These are phyloP conservation scores for Solanum pennellii DNA, from an alignment of 257 asterid genomes.

Conservation along the genomic window DNA sequence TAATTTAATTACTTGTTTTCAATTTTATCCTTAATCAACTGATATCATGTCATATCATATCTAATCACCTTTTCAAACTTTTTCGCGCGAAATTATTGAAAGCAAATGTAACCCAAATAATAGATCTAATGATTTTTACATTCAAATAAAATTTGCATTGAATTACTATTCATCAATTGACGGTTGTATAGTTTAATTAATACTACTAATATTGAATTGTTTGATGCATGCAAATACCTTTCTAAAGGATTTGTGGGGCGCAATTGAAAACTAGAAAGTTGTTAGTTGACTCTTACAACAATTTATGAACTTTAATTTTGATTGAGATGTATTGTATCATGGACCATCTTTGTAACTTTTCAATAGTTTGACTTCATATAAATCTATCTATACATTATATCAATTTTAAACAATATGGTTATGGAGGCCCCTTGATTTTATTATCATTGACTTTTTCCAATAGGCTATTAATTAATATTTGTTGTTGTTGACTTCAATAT, in stretches of 20 bases:
- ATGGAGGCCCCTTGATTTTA: not conserved
- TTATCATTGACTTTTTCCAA: not conserved
- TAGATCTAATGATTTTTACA: not conserved
- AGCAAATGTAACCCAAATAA: not conserved
- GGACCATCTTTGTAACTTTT: not conserved
- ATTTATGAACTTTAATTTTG: not conserved
- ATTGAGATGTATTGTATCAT: not conserved
- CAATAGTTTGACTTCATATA: not conserved
- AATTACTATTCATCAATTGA: not conserved
- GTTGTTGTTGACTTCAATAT: not conserved
- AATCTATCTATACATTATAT: not conserved
- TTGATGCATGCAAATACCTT: not conserved
- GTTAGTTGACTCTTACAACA: not conserved
- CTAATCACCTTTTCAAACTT: too few species aligned
- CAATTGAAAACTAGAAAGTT: not conserved
- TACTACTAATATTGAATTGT: not conserved
- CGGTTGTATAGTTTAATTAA: not conserved
- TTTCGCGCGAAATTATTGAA: not conserved
- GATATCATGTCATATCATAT: not conserved
- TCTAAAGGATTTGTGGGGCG: not conserved
- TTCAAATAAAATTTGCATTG: not conserved
- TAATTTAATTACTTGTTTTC: too few species aligned
- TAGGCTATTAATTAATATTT: not conserved
- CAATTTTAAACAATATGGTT: not conserved
- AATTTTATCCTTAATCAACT: not conserved